Conservation (phyloP, 2,329 filamentous ascomycete species). For the Epichloe sylvatica region DNA sequence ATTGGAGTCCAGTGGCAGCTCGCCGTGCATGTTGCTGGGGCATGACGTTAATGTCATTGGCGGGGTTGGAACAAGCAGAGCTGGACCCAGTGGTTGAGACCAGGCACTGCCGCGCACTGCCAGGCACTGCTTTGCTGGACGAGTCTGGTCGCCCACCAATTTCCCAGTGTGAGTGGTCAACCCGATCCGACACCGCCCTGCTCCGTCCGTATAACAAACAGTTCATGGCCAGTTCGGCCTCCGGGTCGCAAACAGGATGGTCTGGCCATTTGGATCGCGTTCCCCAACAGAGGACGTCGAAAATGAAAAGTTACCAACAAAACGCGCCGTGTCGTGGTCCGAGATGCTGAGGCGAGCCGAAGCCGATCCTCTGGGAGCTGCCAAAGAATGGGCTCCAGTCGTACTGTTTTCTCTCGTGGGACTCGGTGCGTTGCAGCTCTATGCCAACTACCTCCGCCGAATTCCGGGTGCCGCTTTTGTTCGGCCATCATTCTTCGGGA, state of each 20-base stretch:
- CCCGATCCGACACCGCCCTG: not conserved
- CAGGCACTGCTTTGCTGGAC: too few relatives aligned
- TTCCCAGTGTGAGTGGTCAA: not conserved
- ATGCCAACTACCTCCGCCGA: conserved; percentile 66
- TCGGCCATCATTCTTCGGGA: conserved; percentile 58
- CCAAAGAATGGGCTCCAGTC: conserved; percentile 26
- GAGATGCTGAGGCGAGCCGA: conserved; percentile 20
- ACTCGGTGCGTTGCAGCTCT: conserved; percentile 35
- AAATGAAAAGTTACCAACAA: conserved; percentile 11
- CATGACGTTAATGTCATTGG: too few relatives aligned
- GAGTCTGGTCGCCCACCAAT: too few relatives aligned
- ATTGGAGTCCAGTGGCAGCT: too few relatives aligned
- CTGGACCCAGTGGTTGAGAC: too few relatives aligned
- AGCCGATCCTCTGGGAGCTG: conserved; percentile 18
- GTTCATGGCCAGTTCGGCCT: conserved; percentile 10
- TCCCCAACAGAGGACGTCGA: conserved; percentile 12
- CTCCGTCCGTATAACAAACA: not conserved
- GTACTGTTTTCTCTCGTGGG: conserved; percentile 24
- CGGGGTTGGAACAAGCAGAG: too few relatives aligned
- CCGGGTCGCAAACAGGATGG: conserved; percentile 22
- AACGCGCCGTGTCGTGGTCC: conserved; percentile 23
- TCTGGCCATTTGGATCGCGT: conserved; percentile 27
- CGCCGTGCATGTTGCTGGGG: too few relatives aligned
- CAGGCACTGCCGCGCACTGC: too few relatives aligned
- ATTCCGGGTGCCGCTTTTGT: conserved; percentile 69